Evolutionary conservation across 495 filamentous ascomycete species (phyloP).

Genomic region (Neurospora hispaniola): DNA sequence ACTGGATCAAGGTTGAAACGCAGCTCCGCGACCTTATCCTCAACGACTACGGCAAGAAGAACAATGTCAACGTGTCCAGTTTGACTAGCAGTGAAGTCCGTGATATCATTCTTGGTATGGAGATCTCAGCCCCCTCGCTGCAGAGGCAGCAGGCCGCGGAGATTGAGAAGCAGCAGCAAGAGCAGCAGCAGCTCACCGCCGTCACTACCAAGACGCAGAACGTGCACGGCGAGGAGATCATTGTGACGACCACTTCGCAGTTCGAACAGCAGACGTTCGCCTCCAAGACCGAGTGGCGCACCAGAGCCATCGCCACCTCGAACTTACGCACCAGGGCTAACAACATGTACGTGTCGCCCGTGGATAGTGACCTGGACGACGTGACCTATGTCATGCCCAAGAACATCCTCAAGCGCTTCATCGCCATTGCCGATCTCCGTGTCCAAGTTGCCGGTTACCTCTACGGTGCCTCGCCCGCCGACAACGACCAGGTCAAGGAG

Average conservation of each 20-base stretch:
- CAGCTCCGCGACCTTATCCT: conserved; percentile 91
- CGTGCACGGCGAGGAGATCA: conserved; percentile 93
- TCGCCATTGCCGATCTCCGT: conserved; percentile 92
- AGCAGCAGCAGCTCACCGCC: conserved; percentile 91
- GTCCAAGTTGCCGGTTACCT: conserved; percentile 94
- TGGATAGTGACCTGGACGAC: conserved; percentile 71
- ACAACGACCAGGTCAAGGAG: conserved; percentile 96
- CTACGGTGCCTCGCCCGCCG: conserved; percentile 84
- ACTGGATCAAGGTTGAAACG: conserved; percentile 98
- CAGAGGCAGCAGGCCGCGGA: conserved; percentile 98
- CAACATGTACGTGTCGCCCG: conserved; percentile 97
- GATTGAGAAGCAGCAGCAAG: conserved; percentile 97
- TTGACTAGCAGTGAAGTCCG: conserved; percentile 94
- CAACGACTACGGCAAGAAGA: conserved; percentile 99
- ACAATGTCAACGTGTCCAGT: conserved; percentile 96
- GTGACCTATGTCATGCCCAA: conserved; percentile 98
- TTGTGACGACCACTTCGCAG: conserved; percentile 94
- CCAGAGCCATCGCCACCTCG: conserved; percentile 88
- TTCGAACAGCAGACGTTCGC: conserved; percentile 97
- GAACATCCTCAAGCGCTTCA: conserved; percentile 97
- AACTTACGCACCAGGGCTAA: conserved; percentile 92
- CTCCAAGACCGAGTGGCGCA: conserved; percentile 98
- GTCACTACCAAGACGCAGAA: conserved; percentile 99
- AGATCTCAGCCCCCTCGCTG: conserved; percentile 96
- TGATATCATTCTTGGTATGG: conserved; percentile 99